Percentiles rank a stretch among this genome's conserved stretches.
These are phyloP conservation scores for Cystofilobasidium ferigula DNA, from an alignment of 768 basidiomycete genomes.

Conservation along the genomic window DNA sequence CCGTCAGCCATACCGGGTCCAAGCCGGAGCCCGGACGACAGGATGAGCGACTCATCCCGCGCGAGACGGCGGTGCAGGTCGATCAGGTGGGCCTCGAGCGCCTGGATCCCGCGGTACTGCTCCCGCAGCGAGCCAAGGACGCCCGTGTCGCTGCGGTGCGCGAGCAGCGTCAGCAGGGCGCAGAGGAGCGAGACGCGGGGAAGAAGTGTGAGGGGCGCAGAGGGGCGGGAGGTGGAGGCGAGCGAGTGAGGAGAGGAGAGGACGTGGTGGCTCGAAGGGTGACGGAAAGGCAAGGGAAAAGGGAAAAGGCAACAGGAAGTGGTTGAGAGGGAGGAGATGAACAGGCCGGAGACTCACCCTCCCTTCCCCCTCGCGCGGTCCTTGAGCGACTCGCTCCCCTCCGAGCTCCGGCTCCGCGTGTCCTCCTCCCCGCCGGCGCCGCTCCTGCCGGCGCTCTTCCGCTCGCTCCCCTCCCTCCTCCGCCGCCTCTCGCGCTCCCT, in stretches of 20 bases:
- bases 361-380: conserved; percentile 39
- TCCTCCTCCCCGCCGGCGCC: conserved; percentile 28
- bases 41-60: conserved; percentile 40
- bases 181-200: no score
- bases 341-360: conserved; percentile 30
- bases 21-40: conserved; percentile 15
- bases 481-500: conserved; percentile 35
- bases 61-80: conserved; percentile 65
- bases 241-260: no score
- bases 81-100: conserved; percentile 64
- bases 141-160: conserved; percentile 59
- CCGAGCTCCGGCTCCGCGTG: conserved; percentile 34
- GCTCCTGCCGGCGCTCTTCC: conserved; percentile 28
- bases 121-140: conserved; percentile 42
- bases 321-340: neutral
- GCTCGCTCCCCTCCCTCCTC: conserved; percentile 38
- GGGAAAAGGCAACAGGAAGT: neutral
- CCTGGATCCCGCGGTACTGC: conserved; percentile 64
- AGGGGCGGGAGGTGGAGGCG: no score
- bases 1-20: conserved; percentile 31
- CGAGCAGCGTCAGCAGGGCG: conserved; percentile 30
- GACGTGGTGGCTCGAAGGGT: no score
- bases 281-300: neutral
- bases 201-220: no score
- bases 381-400: conserved; percentile 39